phyloP scores from a whole-genome alignment of 2,329 filamentous ascomycete genomes.

The Fusarium ambrosium region DNA sequence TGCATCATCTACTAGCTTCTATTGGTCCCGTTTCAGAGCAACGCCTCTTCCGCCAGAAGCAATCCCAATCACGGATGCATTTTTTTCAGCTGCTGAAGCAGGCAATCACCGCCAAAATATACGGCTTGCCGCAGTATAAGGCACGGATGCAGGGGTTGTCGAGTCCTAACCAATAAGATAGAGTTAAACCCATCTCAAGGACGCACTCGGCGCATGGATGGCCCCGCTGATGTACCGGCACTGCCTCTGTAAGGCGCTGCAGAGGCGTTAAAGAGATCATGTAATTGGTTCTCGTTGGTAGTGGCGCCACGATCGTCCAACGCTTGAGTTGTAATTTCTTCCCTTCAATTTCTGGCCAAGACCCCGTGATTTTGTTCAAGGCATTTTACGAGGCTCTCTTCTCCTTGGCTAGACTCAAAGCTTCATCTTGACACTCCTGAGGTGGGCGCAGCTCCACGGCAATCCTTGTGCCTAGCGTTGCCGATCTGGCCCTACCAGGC shows the following conservation, averaged over 20 bases:
- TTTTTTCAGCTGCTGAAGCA: slow-evolving; percentile 6
- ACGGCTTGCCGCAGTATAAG: not conserved
- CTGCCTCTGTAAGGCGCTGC: slow-evolving; percentile 22
- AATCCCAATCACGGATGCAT: not conserved
- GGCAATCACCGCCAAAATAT: not conserved
- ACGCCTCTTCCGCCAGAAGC: not conserved
- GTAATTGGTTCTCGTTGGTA: not conserved
- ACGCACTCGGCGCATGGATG: not conserved
- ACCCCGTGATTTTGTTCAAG: not conserved
- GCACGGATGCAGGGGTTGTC: slow-evolving; percentile 3
- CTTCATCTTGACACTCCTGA: not conserved
- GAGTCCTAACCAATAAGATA: not conserved
- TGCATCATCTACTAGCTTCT: not conserved
- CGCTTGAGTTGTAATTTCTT: slow-evolving; percentile 1
- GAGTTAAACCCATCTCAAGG: not conserved
- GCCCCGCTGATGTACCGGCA: slow-evolving; percentile 11
- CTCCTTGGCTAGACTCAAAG: not conserved
- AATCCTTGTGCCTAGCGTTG: slow-evolving; percentile 8
- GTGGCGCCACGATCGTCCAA: slow-evolving; percentile 6
- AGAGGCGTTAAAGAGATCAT: not conserved
- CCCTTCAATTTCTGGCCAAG: not conserved
- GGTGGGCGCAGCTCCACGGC: slow-evolving; percentile 7
- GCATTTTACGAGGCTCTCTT: not conserved
- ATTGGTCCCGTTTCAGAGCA: slow-evolving; percentile 1
- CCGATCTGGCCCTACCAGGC: slow-evolving; percentile 3